Base-by-base conservation (phyloP, 306 rosid genomes). In the Medicago arabica region DNA sequence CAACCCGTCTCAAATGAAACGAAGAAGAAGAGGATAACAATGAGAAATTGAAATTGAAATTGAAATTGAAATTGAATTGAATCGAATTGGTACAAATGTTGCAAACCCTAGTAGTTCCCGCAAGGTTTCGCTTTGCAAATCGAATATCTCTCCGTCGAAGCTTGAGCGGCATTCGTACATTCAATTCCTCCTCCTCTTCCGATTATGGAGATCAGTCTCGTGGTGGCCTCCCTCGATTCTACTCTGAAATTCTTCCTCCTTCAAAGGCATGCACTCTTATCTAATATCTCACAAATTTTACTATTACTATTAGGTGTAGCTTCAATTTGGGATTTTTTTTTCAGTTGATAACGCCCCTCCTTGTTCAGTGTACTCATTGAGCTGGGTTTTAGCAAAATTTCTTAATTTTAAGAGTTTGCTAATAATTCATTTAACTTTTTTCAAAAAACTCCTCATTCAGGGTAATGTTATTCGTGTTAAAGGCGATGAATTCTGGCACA, bases 401-500 rank as follows among this genome's bases (percentile, higher is more conserved):
- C 67, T 34, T 72, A 16, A 9, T 78, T 61, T 36, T 19, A 34
- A 46, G 63, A 18, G 75, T 34, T 57, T 63, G 21, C 11, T 36
- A 18, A 31, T 28, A 55, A 39, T 54, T 51, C 9, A 13, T 17
- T 67, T 54, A 16, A 14, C 60, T 31, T 51, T 75, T 53, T 2
- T 59, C n/a, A 43, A 36, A 71, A 31, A 3, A 31, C 36, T 31
- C 5, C 5, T 34, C 75, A n/a, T 23, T 61, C 89, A 92, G 97
- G 98, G 98, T 23, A 80, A 70, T 76, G 77, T 80, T 64, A 78
- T 95, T 66, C 87, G 89, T 9, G 85, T 95, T 13, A 82, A 88
- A 78, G 97, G 97, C 23, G 97, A 92, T 85, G 98, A 95, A 53
- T 86, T 95, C 74, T 90, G 96, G 97, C 98, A 95, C 75, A 92